These are phyloP conservation scores for Lasiosphaeria ovina DNA, from an alignment of 495 filamentous ascomycete species.

Conservation along the genomic window DNA sequence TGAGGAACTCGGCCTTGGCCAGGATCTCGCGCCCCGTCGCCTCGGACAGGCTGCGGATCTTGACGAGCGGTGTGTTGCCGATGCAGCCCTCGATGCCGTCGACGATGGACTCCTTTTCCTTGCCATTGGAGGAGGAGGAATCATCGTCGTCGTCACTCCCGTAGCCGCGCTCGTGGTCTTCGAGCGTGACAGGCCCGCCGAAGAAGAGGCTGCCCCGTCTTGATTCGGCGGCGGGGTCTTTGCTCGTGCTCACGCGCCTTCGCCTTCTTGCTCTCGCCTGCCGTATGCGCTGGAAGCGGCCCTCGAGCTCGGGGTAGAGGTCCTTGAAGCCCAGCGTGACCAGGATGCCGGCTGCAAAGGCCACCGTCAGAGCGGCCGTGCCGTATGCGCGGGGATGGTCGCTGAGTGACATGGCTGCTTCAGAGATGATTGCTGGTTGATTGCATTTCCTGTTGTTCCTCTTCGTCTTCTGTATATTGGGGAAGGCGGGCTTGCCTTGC, in stretches of 20 bases:
- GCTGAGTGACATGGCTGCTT: conserved; percentile 46
- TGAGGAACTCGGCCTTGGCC: conserved; percentile 94
- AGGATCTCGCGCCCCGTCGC: conserved; percentile 93
- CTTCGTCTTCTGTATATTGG: not conserved
- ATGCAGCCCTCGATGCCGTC: conserved; percentile 91
- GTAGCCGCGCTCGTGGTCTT: conserved; percentile 44
- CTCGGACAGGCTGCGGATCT: conserved; percentile 82
- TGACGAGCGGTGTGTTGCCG: conserved; percentile 87
- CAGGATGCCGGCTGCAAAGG: conserved; percentile 71
- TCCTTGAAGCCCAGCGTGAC: conserved; percentile 74
- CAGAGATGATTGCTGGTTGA: conserved; percentile 7
- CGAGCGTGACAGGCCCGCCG: conserved; percentile 45
- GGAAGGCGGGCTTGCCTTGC: too few species aligned
- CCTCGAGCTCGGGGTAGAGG: conserved; percentile 66
- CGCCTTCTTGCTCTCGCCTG: conserved; percentile 17
- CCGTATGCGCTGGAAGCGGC: conserved; percentile 50
- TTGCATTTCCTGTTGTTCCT: not conserved
- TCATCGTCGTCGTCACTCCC: conserved; percentile 7
- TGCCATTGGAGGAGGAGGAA: conserved; percentile 14
- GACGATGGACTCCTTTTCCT: conserved; percentile 25
- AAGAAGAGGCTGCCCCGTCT: conserved; percentile 38
- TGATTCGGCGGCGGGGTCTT: conserved; percentile 7
- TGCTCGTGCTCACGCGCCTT: not conserved
- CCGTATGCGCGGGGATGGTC: conserved; percentile 56
- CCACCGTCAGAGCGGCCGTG: conserved; percentile 59